Conservation (phyloP, 495 filamentous ascomycete species). For the Trichoderma virens region DNA sequence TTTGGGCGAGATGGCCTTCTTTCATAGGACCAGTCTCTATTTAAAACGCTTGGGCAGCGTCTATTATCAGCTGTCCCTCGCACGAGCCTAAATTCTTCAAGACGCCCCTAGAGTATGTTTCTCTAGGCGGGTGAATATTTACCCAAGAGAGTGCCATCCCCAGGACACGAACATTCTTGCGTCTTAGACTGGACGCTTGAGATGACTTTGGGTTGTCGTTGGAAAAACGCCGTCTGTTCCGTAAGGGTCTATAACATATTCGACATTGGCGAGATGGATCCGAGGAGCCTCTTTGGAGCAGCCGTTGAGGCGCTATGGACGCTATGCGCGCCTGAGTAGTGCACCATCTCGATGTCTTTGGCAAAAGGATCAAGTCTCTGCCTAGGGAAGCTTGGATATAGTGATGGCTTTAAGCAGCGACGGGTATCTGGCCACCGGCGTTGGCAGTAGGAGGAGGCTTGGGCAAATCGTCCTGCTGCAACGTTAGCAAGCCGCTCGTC, state of each 20-base stretch:
- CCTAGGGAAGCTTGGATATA: background rate
- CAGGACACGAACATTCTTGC: too few relatives aligned
- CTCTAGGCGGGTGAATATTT: too few relatives aligned
- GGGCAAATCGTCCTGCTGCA: conserved; percentile 16
- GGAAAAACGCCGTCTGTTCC: background rate
- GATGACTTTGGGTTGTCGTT: background rate
- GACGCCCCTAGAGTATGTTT: too few relatives aligned
- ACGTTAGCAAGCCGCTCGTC: background rate
- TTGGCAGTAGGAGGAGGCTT: conserved; percentile 21
- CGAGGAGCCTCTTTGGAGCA: background rate
- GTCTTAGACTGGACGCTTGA: background rate
- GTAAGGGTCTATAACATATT: too few relatives aligned
- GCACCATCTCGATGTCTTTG: background rate
- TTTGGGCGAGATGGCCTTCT: background rate
- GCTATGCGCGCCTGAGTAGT: background rate
- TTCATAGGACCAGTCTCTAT: background rate
- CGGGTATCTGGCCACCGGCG: conserved; percentile 21
- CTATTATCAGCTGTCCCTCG: too few relatives aligned
- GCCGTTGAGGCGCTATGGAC: background rate
- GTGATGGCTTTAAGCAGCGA: conserved; percentile 16
- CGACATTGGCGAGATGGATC: background rate
- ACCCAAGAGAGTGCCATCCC: too few relatives aligned
- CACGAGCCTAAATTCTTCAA: too few relatives aligned
- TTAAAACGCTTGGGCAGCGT: too few relatives aligned
- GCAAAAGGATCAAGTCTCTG: background rate